Evolutionary conservation across 2,329 filamentous ascomycete species (phyloP).

Genomic region (Trichoderma harzianum): DNA sequence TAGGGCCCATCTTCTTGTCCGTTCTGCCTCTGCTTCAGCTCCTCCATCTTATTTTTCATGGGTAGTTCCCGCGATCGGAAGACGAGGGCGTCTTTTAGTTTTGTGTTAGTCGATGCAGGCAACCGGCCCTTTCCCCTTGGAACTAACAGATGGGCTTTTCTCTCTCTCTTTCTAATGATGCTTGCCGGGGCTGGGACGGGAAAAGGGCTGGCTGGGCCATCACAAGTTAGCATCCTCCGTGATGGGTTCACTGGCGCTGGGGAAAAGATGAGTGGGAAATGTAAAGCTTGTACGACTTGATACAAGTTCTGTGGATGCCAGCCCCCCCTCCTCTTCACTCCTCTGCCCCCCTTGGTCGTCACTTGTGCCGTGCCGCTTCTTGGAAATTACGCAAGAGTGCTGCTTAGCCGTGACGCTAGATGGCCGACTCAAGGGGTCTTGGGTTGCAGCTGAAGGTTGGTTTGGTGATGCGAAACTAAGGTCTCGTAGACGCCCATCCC

Average conservation of each 20-base stretch:
- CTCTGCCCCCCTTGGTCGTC: not conserved
- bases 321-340: not conserved
- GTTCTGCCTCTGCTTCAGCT: not conserved
- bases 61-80: not conserved
- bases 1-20: not conserved
- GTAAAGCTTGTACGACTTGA: not conserved
- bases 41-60: not conserved
- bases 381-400: not conserved
- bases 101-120: constrained; percentile 4
- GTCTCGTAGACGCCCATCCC: not conserved
- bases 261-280: not conserved
- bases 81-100: not conserved
- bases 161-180: not conserved
- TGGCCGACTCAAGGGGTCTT: not conserved
- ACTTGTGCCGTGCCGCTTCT: not conserved
- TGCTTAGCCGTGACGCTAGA: not conserved
- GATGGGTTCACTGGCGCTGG: not conserved
- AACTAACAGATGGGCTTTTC: not conserved
- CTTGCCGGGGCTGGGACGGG: not conserved
- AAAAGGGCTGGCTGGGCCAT: not conserved
- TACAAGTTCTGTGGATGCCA: not conserved
- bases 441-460: not conserved
- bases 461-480: not conserved
- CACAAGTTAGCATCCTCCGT: constrained; percentile 1
- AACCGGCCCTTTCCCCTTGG: constrained; percentile 15